Conservation (phyloP, 208 protist genomes). For the Phytomonas sp. region DNA sequence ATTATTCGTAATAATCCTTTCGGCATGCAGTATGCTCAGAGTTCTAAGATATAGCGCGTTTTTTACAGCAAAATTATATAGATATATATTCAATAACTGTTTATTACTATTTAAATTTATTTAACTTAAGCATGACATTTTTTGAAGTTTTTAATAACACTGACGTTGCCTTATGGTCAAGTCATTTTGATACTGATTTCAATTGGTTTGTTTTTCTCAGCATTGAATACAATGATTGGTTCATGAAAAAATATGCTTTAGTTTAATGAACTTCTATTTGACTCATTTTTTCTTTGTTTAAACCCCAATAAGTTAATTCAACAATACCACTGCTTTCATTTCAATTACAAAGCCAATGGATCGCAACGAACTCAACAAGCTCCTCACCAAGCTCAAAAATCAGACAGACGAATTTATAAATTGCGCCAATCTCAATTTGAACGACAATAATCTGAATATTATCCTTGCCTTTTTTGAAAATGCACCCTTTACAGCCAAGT, state of each 20-base stretch:
- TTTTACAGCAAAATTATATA: not conserved
- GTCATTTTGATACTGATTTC: not conserved
- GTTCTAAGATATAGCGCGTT: not conserved
- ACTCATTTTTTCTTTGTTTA: not conserved
- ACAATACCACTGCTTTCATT: not conserved
- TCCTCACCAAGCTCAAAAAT: not conserved
- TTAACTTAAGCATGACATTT: not conserved
- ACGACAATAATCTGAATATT: not conserved
- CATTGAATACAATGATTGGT: too few species aligned
- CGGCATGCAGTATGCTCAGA: too few species aligned
- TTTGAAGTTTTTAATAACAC: constrained; percentile 6
- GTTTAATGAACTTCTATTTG: too few species aligned
- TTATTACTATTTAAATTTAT: not conserved
- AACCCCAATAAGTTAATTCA: not conserved
- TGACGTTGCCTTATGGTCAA: not conserved
- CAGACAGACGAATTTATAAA: not conserved
- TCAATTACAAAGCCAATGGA: not conserved
- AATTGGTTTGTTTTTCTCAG: constrained; percentile 12
- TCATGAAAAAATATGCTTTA: too few species aligned
- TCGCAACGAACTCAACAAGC: not conserved
- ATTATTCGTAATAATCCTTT: not conserved
- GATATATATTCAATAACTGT: not conserved
- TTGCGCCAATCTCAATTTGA: not conserved
- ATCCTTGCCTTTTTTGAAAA: constrained; percentile 1
- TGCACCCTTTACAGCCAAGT: constrained; percentile 14